A percentile compares a stretch with the other conserved stretches of the same genome.
These are phyloP conservation scores for Phytopythium cucurbitacearum DNA, from an alignment of 352 stramenopile species.

Conservation along the genomic window DNA sequence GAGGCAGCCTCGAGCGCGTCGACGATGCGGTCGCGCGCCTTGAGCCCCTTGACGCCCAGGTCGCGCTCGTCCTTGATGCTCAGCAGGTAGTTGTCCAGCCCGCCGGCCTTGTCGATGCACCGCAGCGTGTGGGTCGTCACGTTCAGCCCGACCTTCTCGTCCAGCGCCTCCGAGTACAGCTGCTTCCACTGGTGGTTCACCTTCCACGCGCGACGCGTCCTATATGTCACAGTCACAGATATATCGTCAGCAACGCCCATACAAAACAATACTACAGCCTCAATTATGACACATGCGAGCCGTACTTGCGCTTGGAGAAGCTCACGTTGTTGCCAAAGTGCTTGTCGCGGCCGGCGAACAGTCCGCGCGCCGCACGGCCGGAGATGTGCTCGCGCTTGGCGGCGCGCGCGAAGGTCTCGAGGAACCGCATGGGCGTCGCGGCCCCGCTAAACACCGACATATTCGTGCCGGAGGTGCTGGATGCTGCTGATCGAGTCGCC, in stretches of 20 bases:
- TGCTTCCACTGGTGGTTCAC: slow-evolving; percentile 91
- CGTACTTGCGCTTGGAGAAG: slow-evolving; percentile 89
- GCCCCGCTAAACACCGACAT: slow-evolving; percentile 8
- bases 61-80: slow-evolving; percentile 83
- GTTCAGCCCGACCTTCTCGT: slow-evolving; percentile 92
- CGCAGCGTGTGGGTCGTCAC: slow-evolving; percentile 90
- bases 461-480: no score
- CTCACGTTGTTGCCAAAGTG: slow-evolving; percentile 93
- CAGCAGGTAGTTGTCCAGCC: slow-evolving; percentile 94
- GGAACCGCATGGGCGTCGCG: slow-evolving; percentile 42
- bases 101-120: slow-evolving; percentile 91
- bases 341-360: slow-evolving; percentile 94
- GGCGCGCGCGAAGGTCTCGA: slow-evolving; percentile 56
- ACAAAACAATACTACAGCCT: background rate
- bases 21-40: slow-evolving; percentile 50
- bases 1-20: slow-evolving; percentile 32
- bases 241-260: background rate
- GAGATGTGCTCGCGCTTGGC: slow-evolving; percentile 70
- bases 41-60: slow-evolving; percentile 63
- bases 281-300: slow-evolving; percentile 2
- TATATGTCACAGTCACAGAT: slow-evolving; percentile 7
- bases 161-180: slow-evolving; percentile 87
- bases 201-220: slow-evolving; percentile 90
- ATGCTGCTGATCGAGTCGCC: no score
- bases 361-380: slow-evolving; percentile 70